Base-by-base conservation (phyloP, 2,329 filamentous ascomycete species). In the Byssothecium circinans region DNA sequence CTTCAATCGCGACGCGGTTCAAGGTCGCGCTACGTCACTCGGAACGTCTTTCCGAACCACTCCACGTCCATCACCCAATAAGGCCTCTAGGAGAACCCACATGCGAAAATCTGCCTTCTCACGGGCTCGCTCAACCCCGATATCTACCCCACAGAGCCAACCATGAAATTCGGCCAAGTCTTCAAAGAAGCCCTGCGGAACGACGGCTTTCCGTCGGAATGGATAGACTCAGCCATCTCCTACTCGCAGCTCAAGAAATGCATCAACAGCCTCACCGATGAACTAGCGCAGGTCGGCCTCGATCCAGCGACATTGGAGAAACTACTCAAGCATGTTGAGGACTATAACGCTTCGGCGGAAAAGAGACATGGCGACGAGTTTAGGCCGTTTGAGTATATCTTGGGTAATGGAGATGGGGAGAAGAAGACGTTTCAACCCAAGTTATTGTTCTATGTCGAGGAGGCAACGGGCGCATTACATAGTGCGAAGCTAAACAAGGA, bases 211-310 rank as follows among this genome's bases (percentile, higher is more conserved):
- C 90, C 90, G 7, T 74, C 81, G 41, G 83, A 86, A 64, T 83
- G 81, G 81, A 73, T 91, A 40, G 79, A 86, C 36, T 85, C 84
- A 22, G 89, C 90, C 40, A 88, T 95, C 52, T 89, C 88, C 2
- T 95, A 95, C 68, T 81, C 86, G 36, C 83, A 90, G 69, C 81
- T 95, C 47, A 95, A 95, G 73, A 95, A 95, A 75, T 89, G 88
- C 71, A 86, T 95, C 65, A 92, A 91, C 66, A 86, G 85, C 65
- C 85, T 95, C 41, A 82, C 86, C 55, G 74, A 76, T 42, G 89
- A 95, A 74, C 78, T 95, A 43, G 74, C 78, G 33, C 78, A 80
- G 27, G 74, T 92, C 12, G 89, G 89, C 7, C 81, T 95, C 23
- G 86, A 89, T 54, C 81, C 82, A 4, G 79, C 85, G 8, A 90